phyloP scores from a whole-genome alignment of 495 filamentous ascomycete genomes.

The Penicillium desertorum region DNA sequence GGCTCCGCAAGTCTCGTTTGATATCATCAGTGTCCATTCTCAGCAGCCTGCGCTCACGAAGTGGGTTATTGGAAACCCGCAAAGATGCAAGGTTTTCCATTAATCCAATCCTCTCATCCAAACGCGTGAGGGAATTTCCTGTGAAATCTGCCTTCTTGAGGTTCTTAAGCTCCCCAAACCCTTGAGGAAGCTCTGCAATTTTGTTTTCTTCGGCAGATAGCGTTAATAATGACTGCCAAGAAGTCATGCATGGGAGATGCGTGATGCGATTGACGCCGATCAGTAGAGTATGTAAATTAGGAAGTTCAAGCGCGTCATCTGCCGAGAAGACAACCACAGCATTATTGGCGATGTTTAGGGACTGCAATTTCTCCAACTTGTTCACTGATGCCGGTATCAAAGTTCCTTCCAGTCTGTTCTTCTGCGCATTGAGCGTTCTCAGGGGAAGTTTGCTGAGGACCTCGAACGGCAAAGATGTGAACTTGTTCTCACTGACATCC shows the following conservation, averaged over 20 bases:
- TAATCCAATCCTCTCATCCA: conserved; percentile 74
- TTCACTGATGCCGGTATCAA: conserved; percentile 63
- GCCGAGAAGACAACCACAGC: conserved; percentile 59
- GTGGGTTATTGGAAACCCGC: conserved; percentile 78
- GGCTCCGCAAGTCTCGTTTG: conserved; percentile 69
- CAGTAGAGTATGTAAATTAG: conserved; percentile 69
- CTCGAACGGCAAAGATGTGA: conserved; percentile 68
- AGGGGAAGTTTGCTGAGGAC: conserved; percentile 65
- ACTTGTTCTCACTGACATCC: conserved; percentile 73
- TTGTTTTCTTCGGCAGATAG: conserved; percentile 79
- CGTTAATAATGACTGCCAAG: conserved; percentile 69
- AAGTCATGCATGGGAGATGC: conserved; percentile 64
- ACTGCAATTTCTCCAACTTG: conserved; percentile 61
- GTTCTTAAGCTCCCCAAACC: conserved; percentile 63
- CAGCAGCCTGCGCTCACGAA: conserved; percentile 81
- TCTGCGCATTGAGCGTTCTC: conserved; percentile 70
- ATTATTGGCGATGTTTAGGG: conserved; percentile 75
- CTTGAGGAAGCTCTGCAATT: conserved; percentile 69
- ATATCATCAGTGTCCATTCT: conserved; percentile 77
- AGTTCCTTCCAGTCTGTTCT: conserved; percentile 73
- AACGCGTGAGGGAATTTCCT: conserved; percentile 71
- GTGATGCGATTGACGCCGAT: conserved; percentile 75
- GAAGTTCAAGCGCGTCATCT: conserved; percentile 55
- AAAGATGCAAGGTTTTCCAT: conserved; percentile 78
- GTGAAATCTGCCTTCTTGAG: conserved; percentile 77